These are phyloP conservation scores for Verticillium isaacii DNA, from an alignment of 2,329 filamentous ascomycete species.

Conservation along the genomic window DNA sequence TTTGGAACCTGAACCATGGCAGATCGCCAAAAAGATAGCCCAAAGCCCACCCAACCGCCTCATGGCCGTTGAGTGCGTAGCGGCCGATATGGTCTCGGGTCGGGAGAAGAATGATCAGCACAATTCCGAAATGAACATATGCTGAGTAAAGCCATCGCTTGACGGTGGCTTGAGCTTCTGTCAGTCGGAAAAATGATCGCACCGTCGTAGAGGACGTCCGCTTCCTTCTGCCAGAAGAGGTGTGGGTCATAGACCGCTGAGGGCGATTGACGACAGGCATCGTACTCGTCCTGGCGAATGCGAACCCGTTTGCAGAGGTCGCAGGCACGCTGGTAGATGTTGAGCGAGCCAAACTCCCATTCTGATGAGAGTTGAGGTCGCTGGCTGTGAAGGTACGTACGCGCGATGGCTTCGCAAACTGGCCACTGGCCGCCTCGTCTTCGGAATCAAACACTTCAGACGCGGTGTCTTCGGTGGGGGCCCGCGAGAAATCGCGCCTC, in stretches of 20 bases:
- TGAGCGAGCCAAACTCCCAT: constrained; percentile 1
- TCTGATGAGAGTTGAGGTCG: constrained; percentile 4
- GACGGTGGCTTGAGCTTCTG: constrained; percentile 67
- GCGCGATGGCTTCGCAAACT: constrained; percentile 7
- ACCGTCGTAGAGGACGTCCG: constrained; percentile 59
- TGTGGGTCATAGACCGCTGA: constrained; percentile 42
- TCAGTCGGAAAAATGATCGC: constrained; percentile 74
- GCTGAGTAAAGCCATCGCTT: constrained; percentile 81
- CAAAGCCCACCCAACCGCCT: constrained; percentile 89
- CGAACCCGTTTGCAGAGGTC: constrained; percentile 15
- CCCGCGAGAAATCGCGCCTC: constrained; percentile 30
- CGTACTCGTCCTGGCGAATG: constrained; percentile 41
- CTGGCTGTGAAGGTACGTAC: constrained; percentile 24
- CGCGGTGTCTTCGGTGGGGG: constrained; percentile 22
- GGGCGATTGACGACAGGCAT: constrained; percentile 35
- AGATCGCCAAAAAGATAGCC: constrained; percentile 84
- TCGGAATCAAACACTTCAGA: constrained; percentile 24
- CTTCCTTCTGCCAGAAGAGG: constrained; percentile 61
- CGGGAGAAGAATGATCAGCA: constrained; percentile 62
- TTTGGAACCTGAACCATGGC: constrained; percentile 64
- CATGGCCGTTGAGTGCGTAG: constrained; percentile 64
- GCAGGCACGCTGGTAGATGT: constrained; percentile 7
- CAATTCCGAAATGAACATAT: constrained; percentile 68
- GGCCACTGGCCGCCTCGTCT: constrained; percentile 8
- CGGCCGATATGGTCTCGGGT: constrained; percentile 65